A percentile compares a stretch with the other conserved stretches of the same genome.
phyloP scores from a whole-genome alignment of 306 rosid species.

The Malus domestica region DNA sequence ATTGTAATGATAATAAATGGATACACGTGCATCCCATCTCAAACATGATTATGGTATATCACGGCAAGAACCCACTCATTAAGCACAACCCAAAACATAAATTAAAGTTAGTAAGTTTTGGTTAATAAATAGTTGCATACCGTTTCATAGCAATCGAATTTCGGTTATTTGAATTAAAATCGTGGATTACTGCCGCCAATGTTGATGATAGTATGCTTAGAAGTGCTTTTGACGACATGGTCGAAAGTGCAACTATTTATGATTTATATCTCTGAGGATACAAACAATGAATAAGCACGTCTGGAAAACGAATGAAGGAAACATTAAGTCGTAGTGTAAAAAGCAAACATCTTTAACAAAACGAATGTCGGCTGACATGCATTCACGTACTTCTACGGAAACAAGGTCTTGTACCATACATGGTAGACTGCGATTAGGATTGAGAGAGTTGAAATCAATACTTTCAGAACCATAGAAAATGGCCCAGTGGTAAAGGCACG shows the following conservation, averaged over 20 bases:
- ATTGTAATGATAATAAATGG: constrained; percentile 26
- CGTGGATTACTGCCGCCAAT: not conserved
- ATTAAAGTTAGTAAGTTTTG: not conserved
- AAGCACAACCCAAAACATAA: constrained; percentile 12
- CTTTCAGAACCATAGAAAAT: too few relatives aligned
- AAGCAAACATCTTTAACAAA: not conserved
- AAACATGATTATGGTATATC: not conserved
- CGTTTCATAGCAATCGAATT: too few relatives aligned
- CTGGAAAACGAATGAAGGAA: too few relatives aligned
- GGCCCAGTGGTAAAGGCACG: fast-evolving
- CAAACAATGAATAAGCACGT: too few relatives aligned
- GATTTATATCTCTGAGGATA: too few relatives aligned
- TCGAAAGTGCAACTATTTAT: not conserved
- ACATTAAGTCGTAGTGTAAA: not conserved
- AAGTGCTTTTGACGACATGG: not conserved
- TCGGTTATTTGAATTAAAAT: too few relatives aligned
- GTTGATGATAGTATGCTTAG: not conserved
- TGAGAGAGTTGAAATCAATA: too few relatives aligned
- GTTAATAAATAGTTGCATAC: too few relatives aligned
- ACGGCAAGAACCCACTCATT: constrained; percentile 21
- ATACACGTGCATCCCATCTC: constrained; percentile 49
- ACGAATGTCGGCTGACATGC: not conserved
- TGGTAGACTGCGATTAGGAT: too few relatives aligned
- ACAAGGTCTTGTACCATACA: not conserved
- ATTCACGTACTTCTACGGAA: not conserved